phyloP scores from a whole-genome alignment of 345 rosid species.

The Erysimum cheiranthoides region DNA sequence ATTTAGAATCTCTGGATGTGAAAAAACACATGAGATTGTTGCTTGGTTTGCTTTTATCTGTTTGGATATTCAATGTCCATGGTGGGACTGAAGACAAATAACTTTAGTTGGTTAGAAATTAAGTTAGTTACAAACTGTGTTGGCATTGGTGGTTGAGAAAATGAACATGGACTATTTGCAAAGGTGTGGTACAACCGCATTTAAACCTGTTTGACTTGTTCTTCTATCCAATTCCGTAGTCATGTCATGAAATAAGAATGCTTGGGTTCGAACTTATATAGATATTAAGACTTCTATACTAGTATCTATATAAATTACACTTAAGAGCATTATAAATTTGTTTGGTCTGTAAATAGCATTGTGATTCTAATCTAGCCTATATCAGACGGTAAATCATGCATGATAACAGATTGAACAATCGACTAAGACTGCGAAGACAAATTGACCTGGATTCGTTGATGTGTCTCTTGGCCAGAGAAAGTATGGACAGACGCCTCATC shows the following conservation, averaged over 20 bases:
- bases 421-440: neutral
- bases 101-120: conserved; percentile 22
- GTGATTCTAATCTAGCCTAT: neutral
- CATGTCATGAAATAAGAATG: conserved; percentile 31
- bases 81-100: conserved; percentile 3
- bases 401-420: neutral
- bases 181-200: conserved; percentile 17
- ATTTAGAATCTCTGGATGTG: conserved; percentile 14
- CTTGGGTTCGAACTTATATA: neutral
- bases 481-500: neutral
- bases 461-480: neutral
- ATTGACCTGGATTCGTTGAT: neutral
- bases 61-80: conserved; percentile 8
- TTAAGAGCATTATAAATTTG: neutral
- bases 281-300: neutral
- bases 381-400: neutral
- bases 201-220: conserved; percentile 21
- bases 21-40: conserved; percentile 11
- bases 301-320: neutral
- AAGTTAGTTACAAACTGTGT: conserved; percentile 18
- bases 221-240: neutral
- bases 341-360: neutral
- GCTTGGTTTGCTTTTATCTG: conserved; percentile 5
- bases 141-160: conserved; percentile 37
- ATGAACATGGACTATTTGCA: conserved; percentile 17